phyloP scores from a whole-genome alignment of 1,284 basidiomycete species.

The Malassezia caprae region DNA sequence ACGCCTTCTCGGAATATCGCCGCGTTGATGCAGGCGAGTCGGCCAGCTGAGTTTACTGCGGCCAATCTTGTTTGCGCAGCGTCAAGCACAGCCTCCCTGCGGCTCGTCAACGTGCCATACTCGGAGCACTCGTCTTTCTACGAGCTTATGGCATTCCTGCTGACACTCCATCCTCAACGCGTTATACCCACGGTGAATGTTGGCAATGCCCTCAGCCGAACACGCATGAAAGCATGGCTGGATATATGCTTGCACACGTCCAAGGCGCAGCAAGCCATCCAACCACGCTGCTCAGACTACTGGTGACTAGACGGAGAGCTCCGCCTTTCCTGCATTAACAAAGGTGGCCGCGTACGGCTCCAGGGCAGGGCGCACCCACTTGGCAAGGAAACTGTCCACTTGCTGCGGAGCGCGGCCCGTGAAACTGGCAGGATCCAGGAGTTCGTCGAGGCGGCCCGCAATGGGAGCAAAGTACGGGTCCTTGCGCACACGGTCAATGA shows the following conservation, averaged over 20 bases:
- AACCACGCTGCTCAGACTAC: conserved; percentile 20
- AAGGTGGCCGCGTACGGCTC: conserved; percentile 58
- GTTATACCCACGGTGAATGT: conserved; percentile 56
- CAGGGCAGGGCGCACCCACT: conserved; percentile 83
- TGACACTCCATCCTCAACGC: conserved; percentile 5
- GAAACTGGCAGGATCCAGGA: conserved; percentile 36
- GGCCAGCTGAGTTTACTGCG: conserved; percentile 60
- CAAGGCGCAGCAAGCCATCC: conserved; percentile 16
- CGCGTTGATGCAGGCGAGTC: background rate
- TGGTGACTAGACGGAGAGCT: conserved; percentile 49
- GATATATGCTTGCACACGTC: conserved; percentile 36
- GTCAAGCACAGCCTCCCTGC: conserved; percentile 61
- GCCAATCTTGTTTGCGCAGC: conserved; percentile 61
- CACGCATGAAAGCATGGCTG: conserved; percentile 41
- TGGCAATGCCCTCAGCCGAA: conserved; percentile 58
- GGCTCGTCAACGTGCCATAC: conserved; percentile 76
- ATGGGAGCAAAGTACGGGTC: conserved; percentile 60
- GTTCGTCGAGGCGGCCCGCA: conserved; percentile 50
- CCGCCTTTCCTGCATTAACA: conserved; percentile 56
- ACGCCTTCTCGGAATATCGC: conserved; percentile 37
- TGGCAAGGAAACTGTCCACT: conserved; percentile 59
- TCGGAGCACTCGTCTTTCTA: conserved; percentile 68
- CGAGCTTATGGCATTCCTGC: conserved; percentile 11
- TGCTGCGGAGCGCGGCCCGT: conserved; percentile 39
- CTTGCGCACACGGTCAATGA: conserved; percentile 72